Evolutionary conservation across 805 yeast genomes (phyloP), one percentile per base, ranked within the genome.

Genomic region (Suhomyces sp.): DNA sequence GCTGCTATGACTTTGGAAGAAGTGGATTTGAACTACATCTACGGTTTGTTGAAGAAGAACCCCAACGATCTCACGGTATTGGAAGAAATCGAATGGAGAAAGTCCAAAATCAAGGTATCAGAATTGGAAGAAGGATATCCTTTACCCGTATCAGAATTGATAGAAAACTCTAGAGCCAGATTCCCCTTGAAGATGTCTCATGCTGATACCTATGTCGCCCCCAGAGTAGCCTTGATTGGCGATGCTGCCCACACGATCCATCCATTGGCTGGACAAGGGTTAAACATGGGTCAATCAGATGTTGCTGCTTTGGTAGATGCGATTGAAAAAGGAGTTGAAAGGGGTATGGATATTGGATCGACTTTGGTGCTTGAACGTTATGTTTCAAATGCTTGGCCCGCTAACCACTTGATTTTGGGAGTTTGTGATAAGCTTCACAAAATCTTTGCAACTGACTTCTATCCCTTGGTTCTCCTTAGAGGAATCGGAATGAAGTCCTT

Each of bases 201-300:
- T 54, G 95, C 96, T 2, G 98, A 93, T 52, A 76, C 84, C 1
- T 93, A 93, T 55, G 79, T 87, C 13, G 78, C 78, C 2, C 90
- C 85, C 3, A 71, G 98, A 46, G 74, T 91, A 19, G 98, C 97
- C 0, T 65, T 93, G n/a, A 85, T 91, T 7, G 98, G 98, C 17
- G 98, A 93, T 61, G 98, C 98, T 1, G 98, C 98, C 0, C 98
- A 93, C 51, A 83, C 97, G 0, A 87, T 96, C 1, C 98, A 93
- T 57, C 98, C 98, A 2, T 70, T 93, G 40, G 97, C 97, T 4
- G 98, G 98, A 7, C 98, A 93, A 62, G 98, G 98, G 17, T 73
- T 93, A 38, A 93, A 93, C 59, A 88, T 91, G 96, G 98, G 98
- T 14, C 97, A 90, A 58, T 81, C 83, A 18, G 98, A 93, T 56